Percentiles rank a stretch among this genome's conserved stretches.
These are phyloP conservation scores for Amaranthus tricolor DNA, from an alignment of 179 eudicot genomes.

Conservation along the genomic window DNA sequence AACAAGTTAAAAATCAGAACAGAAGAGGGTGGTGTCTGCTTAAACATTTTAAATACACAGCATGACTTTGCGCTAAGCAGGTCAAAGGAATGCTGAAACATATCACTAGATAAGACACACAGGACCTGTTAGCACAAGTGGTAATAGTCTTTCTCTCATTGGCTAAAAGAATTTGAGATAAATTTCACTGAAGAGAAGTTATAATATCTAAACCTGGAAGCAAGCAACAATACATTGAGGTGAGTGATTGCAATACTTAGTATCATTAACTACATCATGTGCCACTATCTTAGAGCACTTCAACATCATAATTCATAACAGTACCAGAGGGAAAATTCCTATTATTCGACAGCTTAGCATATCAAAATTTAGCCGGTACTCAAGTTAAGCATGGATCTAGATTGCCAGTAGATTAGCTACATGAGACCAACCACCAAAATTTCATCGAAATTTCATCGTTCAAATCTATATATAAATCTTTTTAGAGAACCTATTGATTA, in stretches of 20 bases:
- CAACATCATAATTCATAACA: background rate
- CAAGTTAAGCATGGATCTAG: background rate
- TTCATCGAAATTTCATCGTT: background rate
- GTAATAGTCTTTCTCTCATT: background rate
- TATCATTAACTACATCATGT: background rate
- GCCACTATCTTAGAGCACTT: background rate
- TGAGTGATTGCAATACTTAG: background rate
- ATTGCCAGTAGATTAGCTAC: background rate
- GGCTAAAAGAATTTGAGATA: background rate
- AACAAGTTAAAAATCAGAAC: slow-evolving; percentile 11
- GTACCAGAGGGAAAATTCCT: background rate
- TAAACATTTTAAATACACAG: background rate
- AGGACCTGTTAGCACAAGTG: background rate
- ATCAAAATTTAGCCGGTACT: background rate
- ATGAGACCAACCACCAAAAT: background rate
- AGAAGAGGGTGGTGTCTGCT: background rate
- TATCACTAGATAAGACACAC: background rate
- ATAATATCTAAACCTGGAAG: background rate
- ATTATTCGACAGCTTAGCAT: background rate
- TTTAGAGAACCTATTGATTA: background rate
- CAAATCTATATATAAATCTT: background rate
- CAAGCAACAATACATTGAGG: background rate
- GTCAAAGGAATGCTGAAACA: background rate
- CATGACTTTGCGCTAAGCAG: background rate
- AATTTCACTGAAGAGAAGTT: background rate